Conservation (phyloP, 78 protist genomes). For the Carpediemonas membranifera region DNA sequence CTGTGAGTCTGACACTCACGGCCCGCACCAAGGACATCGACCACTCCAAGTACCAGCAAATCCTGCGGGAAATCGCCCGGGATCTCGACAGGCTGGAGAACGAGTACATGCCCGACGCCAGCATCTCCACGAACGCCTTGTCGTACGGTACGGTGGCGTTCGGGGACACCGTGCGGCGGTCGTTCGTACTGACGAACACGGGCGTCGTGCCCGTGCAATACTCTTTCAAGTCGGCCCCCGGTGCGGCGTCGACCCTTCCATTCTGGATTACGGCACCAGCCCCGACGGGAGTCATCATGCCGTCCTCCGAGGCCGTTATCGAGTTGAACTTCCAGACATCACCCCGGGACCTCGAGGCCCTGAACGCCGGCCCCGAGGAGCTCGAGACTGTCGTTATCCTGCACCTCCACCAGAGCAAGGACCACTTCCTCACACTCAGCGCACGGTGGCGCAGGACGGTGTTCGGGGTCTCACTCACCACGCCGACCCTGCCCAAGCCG, state of each 20-base stretch:
- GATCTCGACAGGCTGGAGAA: slow-evolving; percentile 59
- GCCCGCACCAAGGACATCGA: slow-evolving; percentile 1
- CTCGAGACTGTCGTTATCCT: slow-evolving; percentile 61
- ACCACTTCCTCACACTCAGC: slow-evolving; percentile 50
- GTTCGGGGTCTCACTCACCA: neutral
- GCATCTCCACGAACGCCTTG: neutral
- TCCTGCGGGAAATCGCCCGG: slow-evolving; percentile 28
- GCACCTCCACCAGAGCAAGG: slow-evolving; percentile 59
- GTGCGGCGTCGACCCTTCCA: no score
- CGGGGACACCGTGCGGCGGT: neutral
- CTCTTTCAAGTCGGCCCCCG: no score
- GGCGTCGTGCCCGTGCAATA: no score
- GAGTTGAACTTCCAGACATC: neutral
- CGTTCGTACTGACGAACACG: neutral
- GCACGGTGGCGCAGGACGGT: no score
- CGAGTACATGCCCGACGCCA: slow-evolving; percentile 50
- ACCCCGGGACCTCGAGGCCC: no score
- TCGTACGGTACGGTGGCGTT: neutral
- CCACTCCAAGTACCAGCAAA: neutral
- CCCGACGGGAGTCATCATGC: slow-evolving; percentile 51
- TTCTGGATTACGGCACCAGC: no score
- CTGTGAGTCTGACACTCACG: slow-evolving; percentile 37
- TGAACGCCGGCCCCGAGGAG: slow-evolving; percentile 30
- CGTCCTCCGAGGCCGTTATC: slow-evolving; percentile 31
- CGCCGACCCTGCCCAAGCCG: no score